Evolutionary conservation across 2,329 filamentous ascomycete species (phyloP), one percentile per base, ranked within the genome.

Genomic region (Phoma sp.): DNA sequence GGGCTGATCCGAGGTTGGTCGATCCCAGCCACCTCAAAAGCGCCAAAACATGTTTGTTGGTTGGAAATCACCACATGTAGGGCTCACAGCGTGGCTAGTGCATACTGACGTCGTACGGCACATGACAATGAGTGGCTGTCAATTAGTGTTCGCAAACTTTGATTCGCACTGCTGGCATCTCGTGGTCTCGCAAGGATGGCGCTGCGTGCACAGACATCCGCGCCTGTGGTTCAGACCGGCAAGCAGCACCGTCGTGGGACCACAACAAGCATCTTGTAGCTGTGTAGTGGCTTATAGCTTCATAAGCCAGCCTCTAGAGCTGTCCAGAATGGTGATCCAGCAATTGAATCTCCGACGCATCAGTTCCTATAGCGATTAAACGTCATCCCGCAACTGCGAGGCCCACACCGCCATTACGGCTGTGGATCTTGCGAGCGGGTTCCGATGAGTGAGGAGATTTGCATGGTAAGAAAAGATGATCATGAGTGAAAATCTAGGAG

Each of bases 11-110:
- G 58, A 59, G 54, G 58, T 54, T 64, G 62, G 62, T 45, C 49
- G 44, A 45, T 48, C 43, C 66, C 65, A 68, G 59, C 67, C 65
- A 58, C 61, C 59, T 45, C 46, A 32, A 22, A 14, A 18, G 18
- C 38, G 50, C 36, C 32, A 60, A 66, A 66, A 52, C 61, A 62
- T 64, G 64, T 61, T 67, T 66, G 59, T 62, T 44, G 62, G 55
- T 62, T 58, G 53, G 39, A 37, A 65, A 8, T 4, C n/a, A 49
- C 36, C 10, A 10, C 8, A 24, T 7, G 37, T 38, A 42, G 25
- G 56, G 45, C 39, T 57, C 49, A 55, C 59, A 49, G 54, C 51
- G 59, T 58, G 55, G 59, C 42, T 48, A 41, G 52, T 64, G 64
- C 58, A 62, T 52, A 55, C 32, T 52, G 32, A 56, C 55, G 52